Conservation (phyloP, 306 rosid genomes). For the Adenanthera pavonina region DNA sequence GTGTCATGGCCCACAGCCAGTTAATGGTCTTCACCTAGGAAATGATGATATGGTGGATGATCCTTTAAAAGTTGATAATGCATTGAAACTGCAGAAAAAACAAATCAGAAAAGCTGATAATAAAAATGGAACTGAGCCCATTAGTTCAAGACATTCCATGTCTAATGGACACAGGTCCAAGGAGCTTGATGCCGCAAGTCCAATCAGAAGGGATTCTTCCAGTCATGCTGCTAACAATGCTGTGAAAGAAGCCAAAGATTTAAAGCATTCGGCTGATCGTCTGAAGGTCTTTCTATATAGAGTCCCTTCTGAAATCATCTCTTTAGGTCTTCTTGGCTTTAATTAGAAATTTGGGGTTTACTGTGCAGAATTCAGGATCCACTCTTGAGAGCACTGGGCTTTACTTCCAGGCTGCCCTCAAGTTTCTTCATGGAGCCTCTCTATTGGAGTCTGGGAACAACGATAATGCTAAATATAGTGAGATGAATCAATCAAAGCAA, state of each 20-base stretch:
- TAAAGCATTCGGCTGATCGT: constrained; percentile 95
- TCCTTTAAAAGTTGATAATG: constrained; percentile 63
- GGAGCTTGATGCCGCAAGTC: constrained; percentile 84
- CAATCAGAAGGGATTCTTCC: constrained; percentile 77
- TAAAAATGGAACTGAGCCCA: constrained; percentile 72
- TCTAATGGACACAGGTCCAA: constrained; percentile 70
- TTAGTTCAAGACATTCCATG: constrained; percentile 62
- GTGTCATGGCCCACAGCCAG: constrained; percentile 60
- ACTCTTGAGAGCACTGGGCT: constrained; percentile 63
- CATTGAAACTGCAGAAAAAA: constrained; percentile 57
- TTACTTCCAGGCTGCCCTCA: constrained; percentile 93
- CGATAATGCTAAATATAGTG: constrained; percentile 68
- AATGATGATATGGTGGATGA: constrained; percentile 59
- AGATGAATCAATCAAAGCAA: constrained; percentile 59
- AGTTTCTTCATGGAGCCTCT: constrained; percentile 94
- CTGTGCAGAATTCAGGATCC: constrained; percentile 81
- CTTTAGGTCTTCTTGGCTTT: constrained; percentile 37
- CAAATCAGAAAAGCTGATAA: constrained; percentile 67
- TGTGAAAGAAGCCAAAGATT: constrained; percentile 89
- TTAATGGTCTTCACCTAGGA: constrained; percentile 58
- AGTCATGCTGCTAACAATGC: constrained; percentile 77
- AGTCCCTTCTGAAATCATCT: constrained; percentile 41
- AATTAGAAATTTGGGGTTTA: constrained; percentile 35
- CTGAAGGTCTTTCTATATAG: constrained; percentile 60
- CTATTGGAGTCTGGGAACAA: constrained; percentile 66